Base-by-base conservation (phyloP, 768 basidiomycete genomes). In the Naganishia friedmannii region DNA sequence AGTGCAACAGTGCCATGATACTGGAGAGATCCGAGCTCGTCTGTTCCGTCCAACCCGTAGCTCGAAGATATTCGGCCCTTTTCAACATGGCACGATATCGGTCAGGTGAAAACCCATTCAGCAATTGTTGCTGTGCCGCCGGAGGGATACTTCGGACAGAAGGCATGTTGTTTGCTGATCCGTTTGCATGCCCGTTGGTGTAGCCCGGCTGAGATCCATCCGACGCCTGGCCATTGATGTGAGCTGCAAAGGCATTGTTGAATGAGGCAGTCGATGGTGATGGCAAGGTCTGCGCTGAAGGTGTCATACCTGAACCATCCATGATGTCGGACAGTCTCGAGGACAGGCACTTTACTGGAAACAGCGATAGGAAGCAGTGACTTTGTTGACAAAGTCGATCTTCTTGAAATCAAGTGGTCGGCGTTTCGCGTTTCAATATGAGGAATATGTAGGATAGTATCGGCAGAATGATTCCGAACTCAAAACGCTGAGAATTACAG, bases 41-140 rank as follows among this genome's bases (percentile, higher is more conserved):
- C n/a, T 60, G 46, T 42, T 71, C 70, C 37, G 65, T 71, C 70
- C 57, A 63, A n/a, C 70, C 70, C 6, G 55, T 57, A 15, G 55
- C 51, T 32, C 66, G 55, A 12, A 71, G 28, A 29, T 34, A 17
- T 15, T 71, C 53, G n/a, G 66, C 70, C 48, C 60, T 48, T 21
- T 53, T 15, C 37, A 68, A 32, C 46, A 66, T 66, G 48, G 29
- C 34, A 17, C 34, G 65, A 28, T 53, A 54, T 19, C 53, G 46
- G 12, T 51, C 65, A 15, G 48, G 48, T 15, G 46, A 51, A 15
- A 66, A 53, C 45, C 48, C 51, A 31, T 32, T 53, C 26, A 66
- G 65, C 9, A 66, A 19, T 39, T 66, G 65, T 9, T 51, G 48
- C 34, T 66, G 65, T 12, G 53, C 65, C 10, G 46, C 46, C 29